These are phyloP conservation scores for Phytopythium sindhum DNA, from an alignment of 352 stramenopile genomes.

Conservation along the genomic window DNA sequence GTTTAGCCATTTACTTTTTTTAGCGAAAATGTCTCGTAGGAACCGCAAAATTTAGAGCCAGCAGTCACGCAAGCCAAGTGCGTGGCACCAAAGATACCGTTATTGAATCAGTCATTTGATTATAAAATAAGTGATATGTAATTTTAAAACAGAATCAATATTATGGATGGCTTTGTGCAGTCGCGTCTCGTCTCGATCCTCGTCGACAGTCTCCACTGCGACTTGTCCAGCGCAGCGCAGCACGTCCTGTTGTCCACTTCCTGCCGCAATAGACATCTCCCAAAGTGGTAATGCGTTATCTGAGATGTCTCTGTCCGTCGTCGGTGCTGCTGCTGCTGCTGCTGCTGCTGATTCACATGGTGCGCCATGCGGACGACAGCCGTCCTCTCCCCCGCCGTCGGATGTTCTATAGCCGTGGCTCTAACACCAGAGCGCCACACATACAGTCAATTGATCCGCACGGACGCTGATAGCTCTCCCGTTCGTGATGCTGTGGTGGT, in stretches of 20 bases:
- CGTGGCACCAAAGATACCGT: not conserved
- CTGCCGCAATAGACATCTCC: no score
- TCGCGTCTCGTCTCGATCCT: no score
- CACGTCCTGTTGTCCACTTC: no score
- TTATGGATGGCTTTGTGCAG: no score
- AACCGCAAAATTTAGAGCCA: not conserved
- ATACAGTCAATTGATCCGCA: no score
- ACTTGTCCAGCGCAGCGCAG: no score
- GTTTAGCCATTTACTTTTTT: not conserved
- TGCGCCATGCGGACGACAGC: not conserved
- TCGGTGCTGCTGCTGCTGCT: not conserved
- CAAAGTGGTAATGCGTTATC: not conserved
- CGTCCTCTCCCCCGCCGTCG: not conserved
- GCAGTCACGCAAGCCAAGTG: not conserved
- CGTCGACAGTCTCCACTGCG: no score
- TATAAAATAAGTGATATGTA: no score
- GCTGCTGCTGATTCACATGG: not conserved
- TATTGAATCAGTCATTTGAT: not conserved
- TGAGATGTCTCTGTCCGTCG: not conserved
- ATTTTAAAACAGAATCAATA: no score
- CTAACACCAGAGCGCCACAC: no score
- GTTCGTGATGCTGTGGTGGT: not conserved
- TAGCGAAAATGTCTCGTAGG: conserved; percentile 4
- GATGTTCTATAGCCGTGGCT: not conserved
- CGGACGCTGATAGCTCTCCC: not conserved